Evolutionary conservation across 2,329 filamentous ascomycete species (phyloP).

Genomic region (Aspergillus unguis): DNA sequence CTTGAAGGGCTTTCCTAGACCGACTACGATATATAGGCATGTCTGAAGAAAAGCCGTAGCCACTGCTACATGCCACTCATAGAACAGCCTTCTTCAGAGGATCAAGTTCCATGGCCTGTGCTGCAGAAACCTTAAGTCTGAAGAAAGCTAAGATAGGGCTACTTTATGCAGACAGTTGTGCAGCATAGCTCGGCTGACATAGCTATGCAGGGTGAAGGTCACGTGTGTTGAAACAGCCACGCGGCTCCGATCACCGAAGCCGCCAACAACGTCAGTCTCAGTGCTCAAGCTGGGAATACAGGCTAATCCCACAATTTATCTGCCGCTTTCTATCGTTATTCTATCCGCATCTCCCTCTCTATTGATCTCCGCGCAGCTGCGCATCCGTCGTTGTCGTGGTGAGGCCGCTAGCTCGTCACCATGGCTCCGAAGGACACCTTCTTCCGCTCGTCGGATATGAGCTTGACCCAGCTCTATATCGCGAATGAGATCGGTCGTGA

Average conservation of each 20-base stretch:
- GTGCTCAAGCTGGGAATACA: conserved; percentile 6
- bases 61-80: too few species aligned
- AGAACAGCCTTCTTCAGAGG: not conserved
- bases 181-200: not conserved
- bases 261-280: conserved; percentile 7
- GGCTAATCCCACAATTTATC: not conserved
- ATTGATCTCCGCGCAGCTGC: conserved; percentile 4
- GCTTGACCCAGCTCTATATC: conserved; percentile 99
- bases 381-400: conserved; percentile 15
- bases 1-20: too few species aligned
- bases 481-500: conserved; percentile 98
- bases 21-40: too few species aligned
- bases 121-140: not conserved
- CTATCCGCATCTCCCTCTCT: not conserved
- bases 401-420: conserved; percentile 28
- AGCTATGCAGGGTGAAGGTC: not conserved
- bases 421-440: conserved; percentile 81
- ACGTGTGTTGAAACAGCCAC: conserved; percentile 22
- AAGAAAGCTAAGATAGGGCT: not conserved
- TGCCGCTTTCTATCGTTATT: conserved; percentile 13
- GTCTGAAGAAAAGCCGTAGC: too few species aligned
- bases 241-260: conserved; percentile 14
- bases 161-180: not conserved
- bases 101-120: not conserved
- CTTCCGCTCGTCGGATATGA: conserved; percentile 99